Conservation (phyloP, 768 basidiomycete species). For the Tephrocybe sp. region DNA sequence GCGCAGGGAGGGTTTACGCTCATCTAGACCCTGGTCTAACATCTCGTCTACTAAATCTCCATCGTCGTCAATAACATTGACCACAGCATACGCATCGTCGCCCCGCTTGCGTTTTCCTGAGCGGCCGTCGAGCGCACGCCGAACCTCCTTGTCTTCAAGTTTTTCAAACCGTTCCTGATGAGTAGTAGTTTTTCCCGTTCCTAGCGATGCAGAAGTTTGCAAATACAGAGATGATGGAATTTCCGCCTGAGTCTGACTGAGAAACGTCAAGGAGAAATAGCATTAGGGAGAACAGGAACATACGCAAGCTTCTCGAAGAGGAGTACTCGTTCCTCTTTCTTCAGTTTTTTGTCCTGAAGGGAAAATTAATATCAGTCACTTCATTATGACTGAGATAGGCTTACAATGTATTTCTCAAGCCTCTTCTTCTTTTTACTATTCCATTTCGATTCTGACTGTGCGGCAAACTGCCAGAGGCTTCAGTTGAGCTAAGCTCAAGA, state of each 20-base stretch:
- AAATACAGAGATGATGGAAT: constrained; percentile 56
- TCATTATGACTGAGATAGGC: constrained; percentile 21
- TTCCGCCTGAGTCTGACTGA: constrained; percentile 75
- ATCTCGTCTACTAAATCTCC: constrained; percentile 25
- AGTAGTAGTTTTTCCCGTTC: constrained; percentile 65
- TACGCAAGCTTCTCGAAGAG: constrained; percentile 84
- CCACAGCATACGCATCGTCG: constrained; percentile 35
- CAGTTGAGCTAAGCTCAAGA: constrained; percentile 4
- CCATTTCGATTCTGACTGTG: constrained; percentile 67
- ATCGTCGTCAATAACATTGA: constrained; percentile 30
- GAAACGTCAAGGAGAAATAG: constrained; percentile 22
- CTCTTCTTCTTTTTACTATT: constrained; percentile 84
- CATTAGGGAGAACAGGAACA: constrained; percentile 24
- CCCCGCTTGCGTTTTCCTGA: constrained; percentile 49
- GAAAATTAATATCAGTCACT: constrained; percentile 3
- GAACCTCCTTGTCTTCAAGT: constrained; percentile 57
- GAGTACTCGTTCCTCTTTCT: constrained; percentile 77
- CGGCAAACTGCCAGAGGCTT: constrained; percentile 33
- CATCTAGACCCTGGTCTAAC: constrained; percentile 11
- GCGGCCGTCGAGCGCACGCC: constrained; percentile 48
- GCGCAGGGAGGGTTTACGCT: no score
- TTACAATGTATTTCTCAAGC: constrained; percentile 88
- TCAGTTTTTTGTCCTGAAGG: constrained; percentile 82
- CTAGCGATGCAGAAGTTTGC: constrained; percentile 81
- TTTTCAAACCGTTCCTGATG: constrained; percentile 58